Percentiles rank a stretch among this genome's conserved stretches.
These are phyloP conservation scores for Penicillium sclerotigenum DNA, from an alignment of 2,329 filamentous ascomycete species.

Conservation along the genomic window DNA sequence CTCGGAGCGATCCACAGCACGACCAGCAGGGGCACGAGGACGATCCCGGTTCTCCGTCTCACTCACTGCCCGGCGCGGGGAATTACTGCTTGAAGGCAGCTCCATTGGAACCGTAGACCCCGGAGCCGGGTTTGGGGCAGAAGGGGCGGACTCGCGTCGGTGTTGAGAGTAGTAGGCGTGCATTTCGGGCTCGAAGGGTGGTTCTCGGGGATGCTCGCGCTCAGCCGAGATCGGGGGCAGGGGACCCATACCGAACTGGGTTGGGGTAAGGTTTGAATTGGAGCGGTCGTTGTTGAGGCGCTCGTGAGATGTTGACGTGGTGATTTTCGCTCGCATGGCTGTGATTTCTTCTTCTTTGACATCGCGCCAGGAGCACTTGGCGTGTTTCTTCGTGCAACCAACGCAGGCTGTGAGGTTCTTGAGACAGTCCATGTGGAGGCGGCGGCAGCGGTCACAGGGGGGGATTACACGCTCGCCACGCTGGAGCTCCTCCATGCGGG, in stretches of 20 bases:
- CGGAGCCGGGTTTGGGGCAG: slow-evolving; percentile 21
- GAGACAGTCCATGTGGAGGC: slow-evolving; percentile 75
- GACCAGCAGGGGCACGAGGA: neutral
- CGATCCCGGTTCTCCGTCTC: slow-evolving; percentile 32
- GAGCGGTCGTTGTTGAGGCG: slow-evolving; percentile 3
- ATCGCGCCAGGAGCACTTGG: slow-evolving; percentile 80
- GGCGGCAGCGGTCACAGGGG: slow-evolving; percentile 77
- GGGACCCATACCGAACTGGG: neutral
- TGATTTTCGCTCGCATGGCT: slow-evolving; percentile 19
- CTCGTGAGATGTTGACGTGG: neutral
- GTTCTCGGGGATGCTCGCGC: slow-evolving; percentile 8
- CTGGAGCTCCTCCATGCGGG: slow-evolving; percentile 70
- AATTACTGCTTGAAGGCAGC: slow-evolving; percentile 20
- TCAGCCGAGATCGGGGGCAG: slow-evolving; percentile 15
- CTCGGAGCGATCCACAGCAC: slow-evolving; percentile 15
- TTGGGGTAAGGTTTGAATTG: neutral
- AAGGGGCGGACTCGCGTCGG: slow-evolving; percentile 27
- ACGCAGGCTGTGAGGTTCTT: slow-evolving; percentile 84
- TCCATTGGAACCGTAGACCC: slow-evolving; percentile 22
- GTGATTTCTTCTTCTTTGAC: slow-evolving; percentile 69
- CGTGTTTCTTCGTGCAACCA: slow-evolving; percentile 86
- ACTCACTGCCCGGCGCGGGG: slow-evolving; percentile 39
- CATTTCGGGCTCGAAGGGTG: neutral
- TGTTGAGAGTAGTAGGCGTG: slow-evolving; percentile 8
- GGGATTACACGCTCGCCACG: slow-evolving; percentile 74